Evolutionary conservation across 2,329 filamentous ascomycete species (phyloP), one percentile per base, ranked within the genome.

Genomic region (Dendrostoma leiphaemia): DNA sequence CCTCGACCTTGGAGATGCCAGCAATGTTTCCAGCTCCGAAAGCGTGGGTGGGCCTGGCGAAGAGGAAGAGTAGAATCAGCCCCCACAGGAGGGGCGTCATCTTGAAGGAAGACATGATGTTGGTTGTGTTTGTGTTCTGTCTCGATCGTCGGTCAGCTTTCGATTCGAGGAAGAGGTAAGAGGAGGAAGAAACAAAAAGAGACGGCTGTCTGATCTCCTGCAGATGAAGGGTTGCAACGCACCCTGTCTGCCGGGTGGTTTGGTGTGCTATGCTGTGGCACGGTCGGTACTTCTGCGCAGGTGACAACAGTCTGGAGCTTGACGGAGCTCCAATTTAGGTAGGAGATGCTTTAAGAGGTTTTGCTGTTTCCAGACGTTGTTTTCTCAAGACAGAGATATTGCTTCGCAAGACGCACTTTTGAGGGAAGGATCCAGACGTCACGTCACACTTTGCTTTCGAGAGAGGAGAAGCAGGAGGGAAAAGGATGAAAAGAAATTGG

Each of bases 1-100:
- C 91, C 70, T 94, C 90, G 50, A 95, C 80, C 68, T 86, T 87
- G 66, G 90, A 88, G 57, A 90, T 81, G 54, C 87, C 85, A 38
- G 89, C 90, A 68, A 96, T 94, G 71, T 95, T 95, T 59, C 91
- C 91, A 64, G 91, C 91, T 61, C 91, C 91, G 67, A 96, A 96
- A 51, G 89, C 90, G 62, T 87, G 78, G 32, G 83, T 82, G 17
- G 88, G 89, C 57, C 78, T 78, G 51, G 86, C 83, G 64, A 90
- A 82, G 61, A 83, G 73, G 62, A 91, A 75, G 61, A 93, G 73
- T 61, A 90, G 66, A 51, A 82, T 69, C 62, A 86, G 65, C 64
- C 77, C 80, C 69, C 84, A 65, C 57, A 84, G 65, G 63, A 82
- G 69, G 65, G 76, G 74, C 62, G 74, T 73, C 50, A 72, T 73